phyloP scores from a whole-genome alignment of 1,284 basidiomycete species.

The Kwoniella shivajii region DNA sequence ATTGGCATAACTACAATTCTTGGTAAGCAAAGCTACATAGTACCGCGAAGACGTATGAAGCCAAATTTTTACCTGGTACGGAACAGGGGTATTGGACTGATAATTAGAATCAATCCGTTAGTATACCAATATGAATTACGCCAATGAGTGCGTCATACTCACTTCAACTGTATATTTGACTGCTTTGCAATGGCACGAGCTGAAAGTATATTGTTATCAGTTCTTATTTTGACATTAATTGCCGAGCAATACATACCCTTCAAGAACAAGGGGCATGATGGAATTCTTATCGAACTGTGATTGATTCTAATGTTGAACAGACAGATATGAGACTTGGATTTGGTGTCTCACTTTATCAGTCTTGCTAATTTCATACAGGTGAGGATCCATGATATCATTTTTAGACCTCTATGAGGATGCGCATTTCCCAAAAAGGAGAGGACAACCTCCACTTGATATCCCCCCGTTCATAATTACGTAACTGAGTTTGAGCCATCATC shows the following conservation, averaged over 20 bases:
- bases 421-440: too few species aligned
- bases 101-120: background rate
- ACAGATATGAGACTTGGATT: too few species aligned
- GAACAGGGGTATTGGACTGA: constrained; percentile 52
- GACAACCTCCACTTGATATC: too few species aligned
- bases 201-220: constrained; percentile 13
- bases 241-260: constrained; percentile 32
- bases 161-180: constrained; percentile 51
- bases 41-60: too few species aligned
- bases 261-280: constrained; percentile 42
- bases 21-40: background rate
- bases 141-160: background rate
- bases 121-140: background rate
- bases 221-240: background rate
- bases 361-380: too few species aligned
- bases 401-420: too few species aligned
- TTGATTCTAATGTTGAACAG: too few species aligned
- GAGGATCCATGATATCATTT: too few species aligned
- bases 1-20: constrained; percentile 44
- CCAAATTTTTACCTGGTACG: constrained; percentile 40
- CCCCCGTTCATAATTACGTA: too few species aligned
- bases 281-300: background rate
- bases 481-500: too few species aligned
- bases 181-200: constrained; percentile 52
- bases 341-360: too few species aligned